phyloP scores from a whole-genome alignment of 352 stramenopile genomes.

The Globisporangium takayamanum region DNA sequence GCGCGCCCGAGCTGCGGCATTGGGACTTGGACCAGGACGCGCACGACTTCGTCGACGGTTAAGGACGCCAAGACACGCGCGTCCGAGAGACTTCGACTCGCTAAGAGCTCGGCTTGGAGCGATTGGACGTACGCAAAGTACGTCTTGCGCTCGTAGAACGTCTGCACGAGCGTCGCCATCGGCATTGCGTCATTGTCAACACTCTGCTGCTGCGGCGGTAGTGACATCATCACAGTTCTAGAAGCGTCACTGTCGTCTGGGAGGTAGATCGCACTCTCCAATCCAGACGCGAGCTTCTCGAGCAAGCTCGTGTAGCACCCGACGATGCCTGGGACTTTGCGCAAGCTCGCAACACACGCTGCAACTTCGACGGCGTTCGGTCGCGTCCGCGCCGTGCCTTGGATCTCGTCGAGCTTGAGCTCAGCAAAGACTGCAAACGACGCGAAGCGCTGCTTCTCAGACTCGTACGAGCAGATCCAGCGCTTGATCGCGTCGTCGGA shows the following conservation, averaged over 20 bases:
- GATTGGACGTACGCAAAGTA: constrained; percentile 62
- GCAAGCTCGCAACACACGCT: constrained; percentile 64
- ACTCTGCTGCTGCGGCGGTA: background rate
- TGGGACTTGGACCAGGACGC: constrained; percentile 40
- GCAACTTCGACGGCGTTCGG: constrained; percentile 70
- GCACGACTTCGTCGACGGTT: constrained; percentile 34
- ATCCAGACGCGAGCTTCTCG: constrained; percentile 52
- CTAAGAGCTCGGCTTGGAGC: constrained; percentile 37
- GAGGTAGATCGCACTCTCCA: constrained; percentile 57
- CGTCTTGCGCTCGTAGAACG: constrained; percentile 49
- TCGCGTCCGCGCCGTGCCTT: constrained; percentile 43
- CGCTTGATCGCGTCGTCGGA: constrained; percentile 40
- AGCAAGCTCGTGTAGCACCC: constrained; percentile 61
- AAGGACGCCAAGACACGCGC: constrained; percentile 28
- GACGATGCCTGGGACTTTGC: constrained; percentile 77
- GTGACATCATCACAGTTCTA: background rate
- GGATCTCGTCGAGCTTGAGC: constrained; percentile 73
- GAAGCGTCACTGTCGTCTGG: constrained; percentile 8
- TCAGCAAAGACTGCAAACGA: constrained; percentile 77
- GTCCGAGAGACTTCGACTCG: constrained; percentile 39
- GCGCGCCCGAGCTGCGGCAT: constrained; percentile 25
- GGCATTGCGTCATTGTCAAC: constrained; percentile 3
- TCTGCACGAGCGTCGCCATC: constrained; percentile 50
- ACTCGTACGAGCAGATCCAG: constrained; percentile 70
- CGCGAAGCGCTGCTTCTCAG: constrained; percentile 53